A percentile compares a stretch with the other conserved stretches of the same genome.
Evolutionary conservation across 352 stramenopile species (phyloP).

Genomic region (Pythium pyrilobum): DNA sequence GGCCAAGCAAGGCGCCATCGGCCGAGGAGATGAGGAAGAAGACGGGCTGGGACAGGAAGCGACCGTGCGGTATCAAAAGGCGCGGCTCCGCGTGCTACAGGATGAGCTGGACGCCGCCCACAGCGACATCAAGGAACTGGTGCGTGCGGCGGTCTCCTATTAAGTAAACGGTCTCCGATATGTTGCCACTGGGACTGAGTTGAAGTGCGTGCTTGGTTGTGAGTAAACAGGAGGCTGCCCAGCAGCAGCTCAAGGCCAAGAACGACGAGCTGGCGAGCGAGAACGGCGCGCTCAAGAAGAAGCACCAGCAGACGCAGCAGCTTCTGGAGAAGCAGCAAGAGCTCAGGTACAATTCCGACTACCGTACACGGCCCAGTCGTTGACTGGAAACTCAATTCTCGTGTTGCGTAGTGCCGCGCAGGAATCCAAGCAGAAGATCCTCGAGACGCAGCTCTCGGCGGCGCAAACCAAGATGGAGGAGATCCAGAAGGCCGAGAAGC

Average conservation of each 20-base stretch:
- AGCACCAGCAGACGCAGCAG: constrained; percentile 56
- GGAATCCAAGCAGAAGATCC: constrained; percentile 63
- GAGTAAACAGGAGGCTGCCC: constrained; percentile 31
- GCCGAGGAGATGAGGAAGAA: neutral
- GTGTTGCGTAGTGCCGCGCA: constrained; percentile 38
- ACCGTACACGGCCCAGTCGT: too few relatives aligned
- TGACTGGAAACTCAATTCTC: too few relatives aligned
- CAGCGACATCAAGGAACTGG: constrained; percentile 37
- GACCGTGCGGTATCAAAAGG: constrained; percentile 71
- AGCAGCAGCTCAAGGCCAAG: constrained; percentile 28
- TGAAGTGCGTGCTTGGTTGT: neutral
- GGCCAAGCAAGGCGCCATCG: neutral
- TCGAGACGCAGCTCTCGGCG: constrained; percentile 55
- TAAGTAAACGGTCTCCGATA: neutral
- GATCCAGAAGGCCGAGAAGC: constrained; percentile 51
- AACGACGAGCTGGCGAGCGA: constrained; percentile 48
- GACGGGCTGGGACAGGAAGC: constrained; percentile 52
- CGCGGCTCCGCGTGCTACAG: constrained; percentile 61
- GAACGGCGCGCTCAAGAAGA: constrained; percentile 42
- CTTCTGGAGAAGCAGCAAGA: constrained; percentile 77
- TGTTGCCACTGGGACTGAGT: neutral
- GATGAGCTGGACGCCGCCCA: constrained; percentile 50
- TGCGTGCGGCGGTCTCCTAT: constrained; percentile 12
- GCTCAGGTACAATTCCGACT: constrained; percentile 30
- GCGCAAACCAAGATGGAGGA: constrained; percentile 48